Conservation (phyloP, 768 basidiomycete genomes). For the Boletus bicolor region DNA sequence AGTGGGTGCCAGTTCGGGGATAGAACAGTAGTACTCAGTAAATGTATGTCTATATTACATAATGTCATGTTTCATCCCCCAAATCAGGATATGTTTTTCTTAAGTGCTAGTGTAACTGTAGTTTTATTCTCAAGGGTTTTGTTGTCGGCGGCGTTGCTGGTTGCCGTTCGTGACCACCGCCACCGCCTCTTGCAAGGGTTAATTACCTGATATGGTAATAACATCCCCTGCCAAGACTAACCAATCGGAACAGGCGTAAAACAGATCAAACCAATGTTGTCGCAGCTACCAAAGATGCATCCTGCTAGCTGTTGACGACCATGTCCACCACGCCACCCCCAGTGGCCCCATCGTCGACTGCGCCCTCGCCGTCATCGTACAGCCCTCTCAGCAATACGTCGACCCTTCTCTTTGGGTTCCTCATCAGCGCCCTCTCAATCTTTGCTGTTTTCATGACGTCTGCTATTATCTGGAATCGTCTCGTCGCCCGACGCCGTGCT, state of each 20-base stretch:
- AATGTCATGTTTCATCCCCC: too few relatives aligned
- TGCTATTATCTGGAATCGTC: slow-evolving; percentile 33
- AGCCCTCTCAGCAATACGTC: slow-evolving; percentile 16
- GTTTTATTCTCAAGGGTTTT: too few relatives aligned
- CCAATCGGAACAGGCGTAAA: slow-evolving; percentile 17
- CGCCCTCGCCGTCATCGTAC: slow-evolving; percentile 2
- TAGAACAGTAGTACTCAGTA: too few relatives aligned
- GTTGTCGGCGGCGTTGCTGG: background rate
- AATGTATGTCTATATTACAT: too few relatives aligned
- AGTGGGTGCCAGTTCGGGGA: too few relatives aligned
- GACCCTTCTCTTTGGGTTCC: slow-evolving; percentile 31
- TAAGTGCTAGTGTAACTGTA: too few relatives aligned
- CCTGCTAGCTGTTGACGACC: slow-evolving; percentile 5
- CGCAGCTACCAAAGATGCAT: background rate
- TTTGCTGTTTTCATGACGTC: slow-evolving; percentile 31
- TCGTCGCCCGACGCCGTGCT: slow-evolving; percentile 26
- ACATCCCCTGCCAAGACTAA: slow-evolving; percentile 3
- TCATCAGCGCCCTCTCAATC: slow-evolving; percentile 29
- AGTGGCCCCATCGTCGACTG: background rate
- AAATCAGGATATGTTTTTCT: too few relatives aligned
- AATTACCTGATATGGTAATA: slow-evolving; percentile 1
- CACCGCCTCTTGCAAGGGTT: background rate
- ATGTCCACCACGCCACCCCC: slow-evolving; percentile 23
- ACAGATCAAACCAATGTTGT: background rate
- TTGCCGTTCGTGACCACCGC: background rate